These are phyloP conservation scores for Starmerella sirachaensis DNA, from an alignment of 805 yeast genomes.

Conservation along the genomic window DNA sequence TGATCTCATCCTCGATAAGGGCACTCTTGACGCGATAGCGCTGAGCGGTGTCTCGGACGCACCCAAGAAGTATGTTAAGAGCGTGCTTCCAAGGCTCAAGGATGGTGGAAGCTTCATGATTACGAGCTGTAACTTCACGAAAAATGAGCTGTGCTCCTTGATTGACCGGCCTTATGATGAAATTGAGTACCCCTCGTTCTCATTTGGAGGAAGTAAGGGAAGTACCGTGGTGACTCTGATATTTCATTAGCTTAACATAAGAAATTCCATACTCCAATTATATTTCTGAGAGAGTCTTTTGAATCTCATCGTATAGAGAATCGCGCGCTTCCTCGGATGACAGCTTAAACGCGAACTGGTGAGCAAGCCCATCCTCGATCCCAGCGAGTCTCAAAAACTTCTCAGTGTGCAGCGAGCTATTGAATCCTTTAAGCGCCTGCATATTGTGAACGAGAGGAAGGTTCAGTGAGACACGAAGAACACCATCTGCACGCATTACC, in stretches of 20 bases:
- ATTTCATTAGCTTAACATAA: slow-evolving; percentile 30
- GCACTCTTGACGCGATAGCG: slow-evolving; percentile 95
- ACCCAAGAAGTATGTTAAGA: slow-evolving; percentile 43
- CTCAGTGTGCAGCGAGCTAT: slow-evolving; percentile 71
- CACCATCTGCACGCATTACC: slow-evolving; percentile 84
- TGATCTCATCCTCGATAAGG: slow-evolving; percentile 81
- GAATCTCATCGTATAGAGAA: slow-evolving; percentile 37
- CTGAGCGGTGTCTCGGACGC: slow-evolving; percentile 40
- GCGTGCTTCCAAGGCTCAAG: slow-evolving; percentile 46
- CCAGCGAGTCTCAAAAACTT: slow-evolving; percentile 70
- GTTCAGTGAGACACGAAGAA: slow-evolving; percentile 71
- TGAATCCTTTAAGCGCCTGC: slow-evolving; percentile 64
- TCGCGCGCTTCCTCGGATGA: slow-evolving; percentile 50
- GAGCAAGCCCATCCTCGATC: slow-evolving; percentile 51
- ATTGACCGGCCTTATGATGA: slow-evolving; percentile 30
- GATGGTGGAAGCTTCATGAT: slow-evolving; percentile 51
- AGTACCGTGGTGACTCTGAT: slow-evolving; percentile 81
- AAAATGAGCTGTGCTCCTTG: slow-evolving; percentile 45
- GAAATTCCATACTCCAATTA: background rate
- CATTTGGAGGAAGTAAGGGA: slow-evolving; percentile 84
- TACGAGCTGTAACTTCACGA: slow-evolving; percentile 91
- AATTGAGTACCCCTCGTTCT: slow-evolving; percentile 63
- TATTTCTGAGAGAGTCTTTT: slow-evolving; percentile 1
- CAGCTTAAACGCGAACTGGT: slow-evolving; percentile 73
- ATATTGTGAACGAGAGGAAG: slow-evolving; percentile 51